Evolutionary conservation across 148 eudicot species (phyloP), one percentile per base, ranked within the genome.

Genomic region (Arctostaphylos glauca): DNA sequence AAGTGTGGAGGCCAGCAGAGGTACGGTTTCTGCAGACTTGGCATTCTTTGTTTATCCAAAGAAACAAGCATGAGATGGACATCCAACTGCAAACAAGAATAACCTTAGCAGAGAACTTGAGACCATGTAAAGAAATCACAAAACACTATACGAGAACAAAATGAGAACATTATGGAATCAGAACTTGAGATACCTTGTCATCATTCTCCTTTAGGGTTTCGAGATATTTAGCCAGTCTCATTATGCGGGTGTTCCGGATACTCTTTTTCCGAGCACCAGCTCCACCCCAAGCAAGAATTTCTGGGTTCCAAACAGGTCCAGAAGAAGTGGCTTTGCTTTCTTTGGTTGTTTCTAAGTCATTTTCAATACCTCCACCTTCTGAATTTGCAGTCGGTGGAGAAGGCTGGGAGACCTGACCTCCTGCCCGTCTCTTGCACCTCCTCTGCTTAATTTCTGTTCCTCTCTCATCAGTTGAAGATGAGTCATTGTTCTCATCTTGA

Each of bases 251-350:
- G 48, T 83, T 88, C 25, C 82, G 83, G 58, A 72, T 79, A 89
- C 83, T 80, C 79, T 73, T 87, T 81, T 86, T 90, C 53, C 90
- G 87, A 80, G 83, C 80, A 41, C 89, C 90, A 68, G 88, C 90
- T 82, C 85, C 80, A 2, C 92, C 92, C 92, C 92, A 90, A 73
- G 92, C 88, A 84, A 90, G 89, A 86, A 80, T 81, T 81, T 90
- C 89, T 25, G 89, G 53, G 78, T 80, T 87, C 83, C 83, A 38
- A 12, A 81, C 54, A 77, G 84, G 52, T 62, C 83, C 89, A 78
- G 85, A 82, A 55, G 80, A 38, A 64, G 64, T 74, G 18, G 44
- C 78, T 25, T 44, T 82, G 71, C 62, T 85, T 82, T 87, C 90
- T 73, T 62, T 90, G 75, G 74, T 82, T 52, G 68, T 79, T 81